Conservation (phyloP, 495 filamentous ascomycete species). For the Terfezia boudieri region DNA sequence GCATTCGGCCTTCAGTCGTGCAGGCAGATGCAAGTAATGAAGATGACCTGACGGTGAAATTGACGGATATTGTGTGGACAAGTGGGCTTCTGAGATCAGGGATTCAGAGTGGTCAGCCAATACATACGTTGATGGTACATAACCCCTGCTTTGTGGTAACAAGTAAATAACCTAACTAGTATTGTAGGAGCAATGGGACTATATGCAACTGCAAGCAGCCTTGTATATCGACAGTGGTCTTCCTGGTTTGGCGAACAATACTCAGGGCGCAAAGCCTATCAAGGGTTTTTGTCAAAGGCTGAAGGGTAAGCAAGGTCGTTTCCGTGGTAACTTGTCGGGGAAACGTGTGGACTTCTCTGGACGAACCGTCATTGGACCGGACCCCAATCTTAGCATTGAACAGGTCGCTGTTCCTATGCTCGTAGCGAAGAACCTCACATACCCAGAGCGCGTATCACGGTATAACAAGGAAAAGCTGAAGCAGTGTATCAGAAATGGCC, state of each 20-base stretch:
- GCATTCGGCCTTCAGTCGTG: conserved; percentile 76
- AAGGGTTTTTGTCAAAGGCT: conserved; percentile 85
- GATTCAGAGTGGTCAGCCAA: conserved; percentile 53
- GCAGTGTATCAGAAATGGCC: conserved; percentile 46
- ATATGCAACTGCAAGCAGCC: conserved; percentile 76
- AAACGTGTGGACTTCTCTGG: conserved; percentile 98
- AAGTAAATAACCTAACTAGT: not conserved
- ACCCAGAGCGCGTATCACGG: conserved; percentile 63
- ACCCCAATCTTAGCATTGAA: conserved; percentile 83
- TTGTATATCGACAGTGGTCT: conserved; percentile 96
- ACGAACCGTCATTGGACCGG: conserved; percentile 88
- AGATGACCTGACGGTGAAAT: conserved; percentile 85
- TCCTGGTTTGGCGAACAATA: conserved; percentile 58
- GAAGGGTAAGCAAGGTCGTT: conserved; percentile 93
- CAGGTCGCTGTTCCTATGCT: conserved; percentile 77
- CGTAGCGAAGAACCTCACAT: conserved; percentile 85
- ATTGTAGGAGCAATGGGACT: conserved; percentile 71
- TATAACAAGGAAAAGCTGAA: conserved; percentile 69
- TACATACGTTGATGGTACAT: conserved; percentile 56
- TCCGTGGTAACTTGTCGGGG: conserved; percentile 86
- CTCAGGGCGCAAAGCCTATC: conserved; percentile 36
- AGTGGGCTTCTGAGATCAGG: conserved; percentile 63
- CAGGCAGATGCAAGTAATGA: conserved; percentile 84
- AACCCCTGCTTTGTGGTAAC: too few species aligned
- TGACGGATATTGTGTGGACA: conserved; percentile 80